phyloP scores from a whole-genome alignment of 108 stramenopile genomes.

The Cyclotella sp. region DNA sequence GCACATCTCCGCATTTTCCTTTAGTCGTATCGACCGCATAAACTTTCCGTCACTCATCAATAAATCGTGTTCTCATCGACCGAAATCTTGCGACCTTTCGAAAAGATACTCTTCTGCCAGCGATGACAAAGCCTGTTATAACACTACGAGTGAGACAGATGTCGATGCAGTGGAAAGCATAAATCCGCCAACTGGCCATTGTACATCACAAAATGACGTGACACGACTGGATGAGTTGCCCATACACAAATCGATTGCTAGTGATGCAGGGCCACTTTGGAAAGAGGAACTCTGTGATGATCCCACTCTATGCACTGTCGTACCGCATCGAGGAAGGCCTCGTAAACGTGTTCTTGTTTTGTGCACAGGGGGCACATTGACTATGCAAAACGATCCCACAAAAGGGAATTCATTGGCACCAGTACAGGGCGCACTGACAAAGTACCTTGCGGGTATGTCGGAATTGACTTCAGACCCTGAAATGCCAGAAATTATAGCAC shows the following conservation, averaged over 20 bases:
- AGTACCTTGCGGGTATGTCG: no score
- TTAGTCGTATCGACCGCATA: no score
- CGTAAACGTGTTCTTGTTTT: conserved; percentile 35
- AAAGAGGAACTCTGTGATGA: conserved; percentile 16
- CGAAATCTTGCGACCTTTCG: background rate
- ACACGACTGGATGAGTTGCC: conserved; percentile 4
- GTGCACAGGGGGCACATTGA: background rate
- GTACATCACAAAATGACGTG: no score
- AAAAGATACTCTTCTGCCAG: background rate
- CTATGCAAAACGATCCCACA: no score
- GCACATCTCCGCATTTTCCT: no score
- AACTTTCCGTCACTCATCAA: no score
- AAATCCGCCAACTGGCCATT: no score
- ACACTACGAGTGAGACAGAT: background rate
- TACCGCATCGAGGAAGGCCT: conserved; percentile 17
- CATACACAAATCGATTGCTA: conserved; percentile 14
- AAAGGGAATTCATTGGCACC: no score
- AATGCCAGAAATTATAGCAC: background rate
- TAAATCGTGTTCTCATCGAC: no score
- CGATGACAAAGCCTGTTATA: background rate
- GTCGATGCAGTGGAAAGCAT: no score
- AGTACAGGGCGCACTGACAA: no score
- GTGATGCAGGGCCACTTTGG: conserved; percentile 21
- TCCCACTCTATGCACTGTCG: conserved; percentile 3
- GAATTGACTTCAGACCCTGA: no score